Evolutionary conservation across 2,329 filamentous ascomycete species (phyloP).

Genomic region (Rhinocladiella mackenziei): DNA sequence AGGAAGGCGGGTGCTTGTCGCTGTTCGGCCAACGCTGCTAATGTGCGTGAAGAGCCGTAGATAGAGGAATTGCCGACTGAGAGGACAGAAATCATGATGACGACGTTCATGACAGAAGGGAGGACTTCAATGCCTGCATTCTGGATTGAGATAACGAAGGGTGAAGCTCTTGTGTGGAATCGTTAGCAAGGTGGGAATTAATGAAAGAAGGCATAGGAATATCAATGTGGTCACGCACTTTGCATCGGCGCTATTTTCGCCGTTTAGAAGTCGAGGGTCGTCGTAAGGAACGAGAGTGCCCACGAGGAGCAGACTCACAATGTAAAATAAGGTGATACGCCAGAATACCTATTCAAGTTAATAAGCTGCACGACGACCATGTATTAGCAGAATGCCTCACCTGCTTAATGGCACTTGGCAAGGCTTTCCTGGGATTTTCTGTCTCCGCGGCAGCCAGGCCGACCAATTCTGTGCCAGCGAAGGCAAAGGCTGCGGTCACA

Average conservation of each 20-base stretch:
- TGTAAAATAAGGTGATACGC: conserved; percentile 50
- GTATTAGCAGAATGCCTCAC: conserved; percentile 29
- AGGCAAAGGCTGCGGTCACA: conserved; percentile 55
- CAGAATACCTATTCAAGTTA: conserved; percentile 44
- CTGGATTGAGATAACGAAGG: conserved; percentile 63
- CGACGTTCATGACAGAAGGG: conserved; percentile 63
- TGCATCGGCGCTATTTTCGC: conserved; percentile 37
- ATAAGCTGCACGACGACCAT: too few species aligned
- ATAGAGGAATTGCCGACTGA: conserved; percentile 58
- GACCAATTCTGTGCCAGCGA: conserved; percentile 53
- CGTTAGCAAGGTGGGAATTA: too few species aligned
- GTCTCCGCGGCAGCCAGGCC: conserved; percentile 53
- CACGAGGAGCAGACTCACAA: conserved; percentile 45
- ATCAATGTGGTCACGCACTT: conserved; percentile 27
- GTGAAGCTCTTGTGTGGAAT: conserved; percentile 51
- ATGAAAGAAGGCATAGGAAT: background rate
- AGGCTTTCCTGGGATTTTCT: conserved; percentile 48
- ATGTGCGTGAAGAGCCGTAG: conserved; percentile 55
- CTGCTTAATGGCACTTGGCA: conserved; percentile 48
- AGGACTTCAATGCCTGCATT: conserved; percentile 58
- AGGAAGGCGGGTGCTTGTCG: conserved; percentile 45
- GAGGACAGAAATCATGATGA: conserved; percentile 60
- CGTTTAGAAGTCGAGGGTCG: conserved; percentile 40
- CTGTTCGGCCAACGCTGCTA: conserved; percentile 51
- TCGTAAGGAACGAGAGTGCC: conserved; percentile 44